Evolutionary conservation across 495 filamentous ascomycete species (phyloP).

Genomic region (Poronia punctata): DNA sequence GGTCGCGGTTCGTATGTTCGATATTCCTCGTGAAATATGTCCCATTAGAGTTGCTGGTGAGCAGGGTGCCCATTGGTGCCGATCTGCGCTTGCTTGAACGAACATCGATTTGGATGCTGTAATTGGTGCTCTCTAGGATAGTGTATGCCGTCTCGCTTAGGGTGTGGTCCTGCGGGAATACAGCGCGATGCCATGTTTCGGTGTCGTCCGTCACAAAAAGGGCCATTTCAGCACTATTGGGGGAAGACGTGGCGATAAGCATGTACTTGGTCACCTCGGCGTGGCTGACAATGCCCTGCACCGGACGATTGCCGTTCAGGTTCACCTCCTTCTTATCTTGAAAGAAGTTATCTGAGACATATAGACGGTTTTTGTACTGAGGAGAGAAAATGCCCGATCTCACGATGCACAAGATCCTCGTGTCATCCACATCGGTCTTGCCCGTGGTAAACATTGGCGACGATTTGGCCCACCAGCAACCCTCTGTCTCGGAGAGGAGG

Average conservation of each 20-base stretch:
- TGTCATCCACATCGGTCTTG: conserved; percentile 47
- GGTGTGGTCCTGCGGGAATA: conserved; percentile 64
- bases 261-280: conserved; percentile 78
- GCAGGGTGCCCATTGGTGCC: conserved; percentile 73
- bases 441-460: conserved; percentile 65
- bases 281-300: conserved; percentile 68
- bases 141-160: conserved; percentile 86
- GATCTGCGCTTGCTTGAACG: conserved; percentile 52
- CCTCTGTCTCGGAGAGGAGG: conserved; percentile 56
- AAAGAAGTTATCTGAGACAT: conserved; percentile 77
- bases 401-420: conserved; percentile 74
- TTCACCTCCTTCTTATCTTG: conserved; percentile 60
- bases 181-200: conserved; percentile 79
- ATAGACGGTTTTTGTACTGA: conserved; percentile 60
- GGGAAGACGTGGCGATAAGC: conserved; percentile 70
- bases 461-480: conserved; percentile 78
- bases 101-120: conserved; percentile 95
- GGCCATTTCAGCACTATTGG: conserved; percentile 79
- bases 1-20: conserved; percentile 80
- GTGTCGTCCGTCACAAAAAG: conserved; percentile 77
- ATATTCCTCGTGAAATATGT: conserved; percentile 89
- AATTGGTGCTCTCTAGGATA: conserved; percentile 87
- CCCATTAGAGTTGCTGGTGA: conserved; percentile 93
- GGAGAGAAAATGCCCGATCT: conserved; percentile 56
- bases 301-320: conserved; percentile 61